Evolutionary conservation across 768 basidiomycete species (phyloP).

Genomic region (Lentinula lateritia): DNA sequence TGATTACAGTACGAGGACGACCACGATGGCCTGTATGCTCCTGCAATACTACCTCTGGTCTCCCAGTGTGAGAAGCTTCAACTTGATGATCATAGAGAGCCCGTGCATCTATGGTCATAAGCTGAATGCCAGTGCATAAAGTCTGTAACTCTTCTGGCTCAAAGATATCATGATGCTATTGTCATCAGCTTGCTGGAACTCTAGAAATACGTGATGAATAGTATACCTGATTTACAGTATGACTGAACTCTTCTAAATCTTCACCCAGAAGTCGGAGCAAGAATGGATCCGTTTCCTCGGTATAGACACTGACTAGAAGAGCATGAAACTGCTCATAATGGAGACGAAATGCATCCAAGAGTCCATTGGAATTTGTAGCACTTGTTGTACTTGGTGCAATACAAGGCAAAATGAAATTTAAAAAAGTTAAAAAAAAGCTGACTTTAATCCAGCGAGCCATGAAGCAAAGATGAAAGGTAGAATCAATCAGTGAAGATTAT

Average conservation of each 20-base stretch:
- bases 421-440: no score
- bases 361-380: no score
- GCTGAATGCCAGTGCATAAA: not conserved
- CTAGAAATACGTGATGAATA: not conserved
- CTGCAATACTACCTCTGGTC: not conserved
- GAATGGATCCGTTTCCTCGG: no score
- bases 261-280: not conserved
- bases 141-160: not conserved
- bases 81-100: not conserved
- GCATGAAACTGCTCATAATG: no score
- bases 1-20: slow-evolving; percentile 11
- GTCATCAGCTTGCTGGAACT: not conserved
- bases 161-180: not conserved
- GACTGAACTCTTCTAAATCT: not conserved
- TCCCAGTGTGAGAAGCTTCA: not conserved
- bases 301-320: no score
- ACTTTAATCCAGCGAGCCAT: no score
- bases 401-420: no score
- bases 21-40: not conserved
- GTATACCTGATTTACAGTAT: not conserved
- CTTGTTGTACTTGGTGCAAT: no score
- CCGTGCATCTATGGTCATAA: not conserved
- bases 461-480: no score
- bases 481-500: no score
- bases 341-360: no score